phyloP scores from a whole-genome alignment of 2,329 filamentous ascomycete genomes.

The Ophiosphaerella narmari region DNA sequence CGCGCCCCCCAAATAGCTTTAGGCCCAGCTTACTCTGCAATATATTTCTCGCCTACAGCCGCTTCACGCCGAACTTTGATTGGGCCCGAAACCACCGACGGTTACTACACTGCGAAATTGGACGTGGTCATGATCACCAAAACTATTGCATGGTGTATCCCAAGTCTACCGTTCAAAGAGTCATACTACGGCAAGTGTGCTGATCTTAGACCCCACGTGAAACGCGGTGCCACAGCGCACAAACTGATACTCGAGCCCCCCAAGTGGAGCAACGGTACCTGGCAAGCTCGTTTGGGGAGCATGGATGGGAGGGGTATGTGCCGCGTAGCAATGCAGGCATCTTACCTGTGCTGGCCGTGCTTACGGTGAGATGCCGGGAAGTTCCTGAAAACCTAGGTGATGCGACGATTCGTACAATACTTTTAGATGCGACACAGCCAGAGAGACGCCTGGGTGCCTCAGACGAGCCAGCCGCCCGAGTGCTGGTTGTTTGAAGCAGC shows the following conservation, averaged over 20 bases:
- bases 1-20: background rate
- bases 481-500: slow-evolving; percentile 11
- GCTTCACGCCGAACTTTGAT: background rate
- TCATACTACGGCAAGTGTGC: background rate
- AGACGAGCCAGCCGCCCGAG: no score
- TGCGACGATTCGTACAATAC: background rate
- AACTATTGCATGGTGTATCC: background rate
- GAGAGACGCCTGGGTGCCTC: no score
- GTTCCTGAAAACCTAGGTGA: background rate
- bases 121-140: background rate
- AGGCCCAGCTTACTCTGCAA: slow-evolving; percentile 6
- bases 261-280: background rate
- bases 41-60: background rate
- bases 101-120: background rate
- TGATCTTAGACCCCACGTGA: slow-evolving; percentile 14
- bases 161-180: background rate
- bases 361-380: background rate
- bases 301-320: slow-evolving; percentile 4
- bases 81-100: background rate
- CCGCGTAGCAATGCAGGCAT: slow-evolving; percentile 4
- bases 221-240: slow-evolving; percentile 5
- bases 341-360: slow-evolving; percentile 1
- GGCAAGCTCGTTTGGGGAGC: background rate
- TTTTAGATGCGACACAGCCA: background rate
- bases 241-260: background rate